Base-by-base conservation (phyloP, 495 filamentous ascomycete genomes). In the Penicillium ochrochloron region DNA sequence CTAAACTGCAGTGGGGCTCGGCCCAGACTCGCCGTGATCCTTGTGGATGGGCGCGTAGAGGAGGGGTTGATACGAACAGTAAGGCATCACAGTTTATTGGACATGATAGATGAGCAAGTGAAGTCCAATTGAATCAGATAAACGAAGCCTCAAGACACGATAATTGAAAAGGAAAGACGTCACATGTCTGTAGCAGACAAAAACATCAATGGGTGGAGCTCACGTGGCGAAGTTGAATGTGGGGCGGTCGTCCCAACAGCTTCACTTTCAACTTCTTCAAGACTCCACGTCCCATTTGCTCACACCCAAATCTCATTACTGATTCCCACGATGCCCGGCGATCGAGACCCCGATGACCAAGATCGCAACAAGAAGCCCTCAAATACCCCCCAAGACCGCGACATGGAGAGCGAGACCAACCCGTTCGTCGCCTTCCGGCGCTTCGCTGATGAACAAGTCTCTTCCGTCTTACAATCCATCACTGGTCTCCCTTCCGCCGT, bases 371-470 rank as follows among this genome's bases (percentile, higher is more conserved):
- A 67, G 8, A 21, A 54, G 53, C 0, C 39, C 37, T 41, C 53
- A 46, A 35, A 52, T 19, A 62, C 64, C 60, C 57, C 59, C 55
- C 61, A 59, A 12, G 44, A 73, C 9, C 63, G 65, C 51, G 61
- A 60, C 59, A 69, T 67, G 68, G 74, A 81, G 25, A 66, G 71
- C 46, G 74, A 79, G 59, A 70, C 54, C 35, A 89, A 87, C 62
- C 84, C 86, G 14, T 88, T 89, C 68, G 76, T 87, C 53, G 75
- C 82, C 34, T 87, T 88, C 72, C 84, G 85, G 59, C 83, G 82
- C 61, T 87, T 82, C 67, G 82, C 85, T 58, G 86, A 89, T 67
- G 77, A 82, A 57, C 85, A 86, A 60, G 79, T 88, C 58, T 83
- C 82, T 6, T 83, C 81, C 42, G 73, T 88, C 64, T 67, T 86